Percentiles rank a stretch among this genome's conserved stretches.
phyloP scores from a whole-genome alignment of 2,329 filamentous ascomycete species.

The Volutella citrinella region DNA sequence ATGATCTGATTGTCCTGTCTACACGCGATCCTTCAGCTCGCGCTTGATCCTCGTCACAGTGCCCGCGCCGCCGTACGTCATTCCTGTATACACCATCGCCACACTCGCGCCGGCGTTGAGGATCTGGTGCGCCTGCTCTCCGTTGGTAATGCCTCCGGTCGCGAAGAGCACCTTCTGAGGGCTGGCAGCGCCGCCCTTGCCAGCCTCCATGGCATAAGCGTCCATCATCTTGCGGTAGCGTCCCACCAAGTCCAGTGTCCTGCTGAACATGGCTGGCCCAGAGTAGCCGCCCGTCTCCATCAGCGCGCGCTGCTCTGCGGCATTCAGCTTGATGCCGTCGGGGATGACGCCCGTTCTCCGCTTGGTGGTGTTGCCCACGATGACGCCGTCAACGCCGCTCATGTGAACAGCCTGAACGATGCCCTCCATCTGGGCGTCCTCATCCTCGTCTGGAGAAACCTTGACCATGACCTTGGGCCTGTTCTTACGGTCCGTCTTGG shows the following conservation, averaged over 20 bases:
- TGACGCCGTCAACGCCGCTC: constrained; percentile 89
- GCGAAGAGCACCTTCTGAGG: constrained; percentile 83
- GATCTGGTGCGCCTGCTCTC: constrained; percentile 75
- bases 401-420: constrained; percentile 82
- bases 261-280: constrained; percentile 82
- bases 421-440: constrained; percentile 77
- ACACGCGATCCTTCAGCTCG: constrained; percentile 51
- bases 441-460: constrained; percentile 93
- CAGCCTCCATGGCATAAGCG: constrained; percentile 33
- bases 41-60: constrained; percentile 64
- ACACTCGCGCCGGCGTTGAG: constrained; percentile 87
- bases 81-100: constrained; percentile 84
- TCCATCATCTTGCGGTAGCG: constrained; percentile 73
- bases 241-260: constrained; percentile 74
- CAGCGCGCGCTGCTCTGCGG: constrained; percentile 64
- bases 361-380: constrained; percentile 97
- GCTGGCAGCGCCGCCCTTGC: constrained; percentile 29
- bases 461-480: constrained; percentile 87
- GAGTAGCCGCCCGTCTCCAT: constrained; percentile 85
- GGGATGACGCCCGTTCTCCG: constrained; percentile 70
- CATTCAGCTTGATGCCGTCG: constrained; percentile 59
- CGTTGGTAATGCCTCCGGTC: constrained; percentile 87
- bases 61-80: constrained; percentile 63
- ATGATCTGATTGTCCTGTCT: constrained; percentile 11
- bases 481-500: constrained; percentile 63